A percentile compares a stretch with the other conserved stretches of the same genome.
These are phyloP conservation scores for Rhynchospora breviuscula DNA, from an alignment of 176 grass and related monocot genomes.

Conservation along the genomic window DNA sequence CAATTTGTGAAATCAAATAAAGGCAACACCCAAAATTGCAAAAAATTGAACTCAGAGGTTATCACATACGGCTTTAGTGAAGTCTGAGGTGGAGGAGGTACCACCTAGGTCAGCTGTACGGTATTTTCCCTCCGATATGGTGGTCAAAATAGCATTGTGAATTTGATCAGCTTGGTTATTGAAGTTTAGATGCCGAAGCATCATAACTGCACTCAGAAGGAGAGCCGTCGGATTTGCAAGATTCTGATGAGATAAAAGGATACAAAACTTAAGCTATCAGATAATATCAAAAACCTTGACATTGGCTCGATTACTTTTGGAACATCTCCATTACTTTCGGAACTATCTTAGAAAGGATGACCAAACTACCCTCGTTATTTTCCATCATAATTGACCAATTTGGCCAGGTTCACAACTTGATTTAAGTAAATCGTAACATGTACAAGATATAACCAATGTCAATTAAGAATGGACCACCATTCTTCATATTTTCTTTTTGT, in stretches of 20 bases:
- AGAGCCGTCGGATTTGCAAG: slow-evolving; percentile 93
- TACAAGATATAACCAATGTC: not conserved
- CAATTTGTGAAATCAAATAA: slow-evolving; percentile 11
- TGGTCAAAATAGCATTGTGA: slow-evolving; percentile 75
- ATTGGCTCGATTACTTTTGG: not conserved
- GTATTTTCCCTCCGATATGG: slow-evolving; percentile 73
- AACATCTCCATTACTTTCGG: not conserved
- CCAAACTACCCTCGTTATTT: not conserved
- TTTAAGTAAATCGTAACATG: not conserved
- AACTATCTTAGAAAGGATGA: not conserved
- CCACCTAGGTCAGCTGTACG: slow-evolving; percentile 86
- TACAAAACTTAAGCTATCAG: not conserved
- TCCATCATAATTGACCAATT: not conserved
- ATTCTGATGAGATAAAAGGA: slow-evolving; percentile 38
- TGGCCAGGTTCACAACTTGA: not conserved
- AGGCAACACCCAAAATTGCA: not conserved
- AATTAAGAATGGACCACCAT: not conserved
- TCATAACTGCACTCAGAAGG: slow-evolving; percentile 91
- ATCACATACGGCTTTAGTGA: slow-evolving; percentile 80
- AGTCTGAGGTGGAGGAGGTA: slow-evolving; percentile 67
- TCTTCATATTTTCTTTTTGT: not conserved
- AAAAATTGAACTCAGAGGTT: slow-evolving; percentile 34
- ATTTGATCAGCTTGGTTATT: slow-evolving; percentile 77
- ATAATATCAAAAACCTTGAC: not conserved
- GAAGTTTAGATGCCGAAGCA: slow-evolving; percentile 84